phyloP scores from a whole-genome alignment of 345 rosid species.

The Pugionium cornutum region DNA sequence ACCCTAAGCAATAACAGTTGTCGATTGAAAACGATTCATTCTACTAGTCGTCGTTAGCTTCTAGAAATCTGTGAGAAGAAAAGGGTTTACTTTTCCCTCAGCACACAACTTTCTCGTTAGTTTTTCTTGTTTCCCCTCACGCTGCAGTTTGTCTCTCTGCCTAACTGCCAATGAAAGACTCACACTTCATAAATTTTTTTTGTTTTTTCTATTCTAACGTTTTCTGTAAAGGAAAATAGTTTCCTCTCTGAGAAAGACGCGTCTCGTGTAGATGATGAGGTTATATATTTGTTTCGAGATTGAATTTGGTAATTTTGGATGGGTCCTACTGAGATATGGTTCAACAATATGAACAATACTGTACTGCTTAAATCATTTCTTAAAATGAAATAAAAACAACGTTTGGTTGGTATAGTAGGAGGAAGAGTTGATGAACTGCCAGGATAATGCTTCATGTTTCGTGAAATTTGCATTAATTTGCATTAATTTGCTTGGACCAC shows the following conservation, averaged over 20 bases:
- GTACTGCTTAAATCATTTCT: neutral
- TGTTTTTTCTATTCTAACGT: neutral
- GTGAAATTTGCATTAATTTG: constrained; percentile 5
- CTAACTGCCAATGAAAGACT: constrained; percentile 23
- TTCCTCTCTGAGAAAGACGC: constrained; percentile 22
- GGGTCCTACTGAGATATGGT: constrained; percentile 33
- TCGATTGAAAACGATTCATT: constrained; percentile 6
- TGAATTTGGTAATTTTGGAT: neutral
- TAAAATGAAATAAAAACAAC: constrained; percentile 2
- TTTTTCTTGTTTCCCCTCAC: neutral
- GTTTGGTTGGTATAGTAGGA: constrained; percentile 33
- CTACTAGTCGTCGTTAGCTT: constrained; percentile 18
- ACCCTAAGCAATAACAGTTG: neutral
- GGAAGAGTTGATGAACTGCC: constrained; percentile 32
- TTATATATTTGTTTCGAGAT: too few relatives aligned
- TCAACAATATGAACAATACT: constrained; percentile 13
- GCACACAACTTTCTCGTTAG: constrained; percentile 49
- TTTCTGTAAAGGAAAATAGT: neutral
- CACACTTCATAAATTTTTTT: constrained; percentile 8
- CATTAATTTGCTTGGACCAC: constrained; percentile 8
- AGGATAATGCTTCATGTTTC: constrained; percentile 17
- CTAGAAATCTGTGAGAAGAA: constrained; percentile 30
- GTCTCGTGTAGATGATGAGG: neutral
- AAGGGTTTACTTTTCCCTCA: constrained; percentile 15
- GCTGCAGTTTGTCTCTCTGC: constrained; percentile 11